These are phyloP conservation scores for Colletotrichum sp. DNA, from an alignment of 2,329 filamentous ascomycete genomes.

Conservation along the genomic window DNA sequence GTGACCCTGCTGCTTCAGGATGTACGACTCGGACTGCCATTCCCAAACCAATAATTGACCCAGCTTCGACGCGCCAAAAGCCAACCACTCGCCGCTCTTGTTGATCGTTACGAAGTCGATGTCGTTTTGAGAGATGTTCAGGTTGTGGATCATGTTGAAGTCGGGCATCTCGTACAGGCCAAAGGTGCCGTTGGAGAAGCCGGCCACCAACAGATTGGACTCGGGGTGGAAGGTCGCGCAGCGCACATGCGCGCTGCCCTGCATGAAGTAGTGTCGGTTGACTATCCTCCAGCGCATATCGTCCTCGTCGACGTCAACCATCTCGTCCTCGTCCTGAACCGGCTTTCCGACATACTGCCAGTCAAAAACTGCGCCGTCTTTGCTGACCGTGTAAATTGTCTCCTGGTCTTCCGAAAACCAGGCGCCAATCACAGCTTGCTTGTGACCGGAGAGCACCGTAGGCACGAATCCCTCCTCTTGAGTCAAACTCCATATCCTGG, in stretches of 20 bases:
- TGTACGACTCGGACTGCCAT: conserved; percentile 99
- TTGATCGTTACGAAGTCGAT: conserved; percentile 97
- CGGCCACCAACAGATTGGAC: conserved; percentile 91
- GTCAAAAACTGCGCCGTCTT: conserved; percentile 94
- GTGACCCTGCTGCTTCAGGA: conserved; percentile 97
- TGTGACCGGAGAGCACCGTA: conserved; percentile 88
- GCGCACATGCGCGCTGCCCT: conserved; percentile 83
- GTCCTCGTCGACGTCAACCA: conserved; percentile 60
- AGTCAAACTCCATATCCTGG: conserved; percentile 92
- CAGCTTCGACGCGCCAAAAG: conserved; percentile 93
- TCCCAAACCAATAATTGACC: conserved; percentile 99
- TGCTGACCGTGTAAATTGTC: conserved; percentile 93
- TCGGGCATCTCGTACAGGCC: conserved; percentile 94
- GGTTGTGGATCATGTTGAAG: conserved; percentile 92
- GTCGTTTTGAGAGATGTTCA: conserved; percentile 94
- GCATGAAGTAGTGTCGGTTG: conserved; percentile 93
- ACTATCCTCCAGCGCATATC: conserved; percentile 89
- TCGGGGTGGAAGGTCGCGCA: conserved; percentile 89
- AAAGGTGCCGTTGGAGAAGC: conserved; percentile 94
- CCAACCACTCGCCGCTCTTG: conserved; percentile 93
- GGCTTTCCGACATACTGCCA: conserved; percentile 82
- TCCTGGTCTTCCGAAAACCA: conserved; percentile 97
- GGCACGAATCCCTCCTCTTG: conserved; percentile 87
- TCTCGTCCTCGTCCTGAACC: conserved; percentile 62
- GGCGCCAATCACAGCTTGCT: conserved; percentile 89